Evolutionary conservation across 1,139 yeast species (phyloP).

Genomic region (Kazachstania sp.): DNA sequence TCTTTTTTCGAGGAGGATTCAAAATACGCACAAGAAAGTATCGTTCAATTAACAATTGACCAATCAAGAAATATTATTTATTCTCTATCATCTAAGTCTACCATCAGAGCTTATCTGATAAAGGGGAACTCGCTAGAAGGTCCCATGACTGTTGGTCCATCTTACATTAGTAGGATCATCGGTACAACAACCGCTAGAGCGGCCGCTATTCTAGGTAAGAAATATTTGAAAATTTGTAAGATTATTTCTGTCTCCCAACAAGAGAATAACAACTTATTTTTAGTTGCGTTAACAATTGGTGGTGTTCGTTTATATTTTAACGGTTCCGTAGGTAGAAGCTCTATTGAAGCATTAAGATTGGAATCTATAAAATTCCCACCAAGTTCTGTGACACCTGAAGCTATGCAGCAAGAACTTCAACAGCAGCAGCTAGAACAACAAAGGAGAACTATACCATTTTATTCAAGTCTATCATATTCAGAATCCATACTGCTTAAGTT

Average conservation of each 20-base stretch:
- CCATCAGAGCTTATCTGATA: constrained; percentile 71
- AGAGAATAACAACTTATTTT: constrained; percentile 64
- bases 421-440: constrained; percentile 37
- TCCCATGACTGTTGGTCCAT: constrained; percentile 32
- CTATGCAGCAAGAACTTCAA: constrained; percentile 38
- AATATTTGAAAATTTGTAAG: constrained; percentile 45
- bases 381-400: constrained; percentile 50
- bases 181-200: constrained; percentile 44
- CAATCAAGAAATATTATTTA: constrained; percentile 69
- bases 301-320: constrained; percentile 76
- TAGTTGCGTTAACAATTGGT: constrained; percentile 76
- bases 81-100: constrained; percentile 73
- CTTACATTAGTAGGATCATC: constrained; percentile 43
- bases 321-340: constrained; percentile 36
- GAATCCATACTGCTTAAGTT: constrained; percentile 31
- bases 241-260: constrained; percentile 52
- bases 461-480: constrained; percentile 23
- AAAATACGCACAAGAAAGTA: constrained; percentile 42
- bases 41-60: constrained; percentile 63
- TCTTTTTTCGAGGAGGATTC: constrained; percentile 31
- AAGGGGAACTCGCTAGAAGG: constrained; percentile 33
- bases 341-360: constrained; percentile 39
- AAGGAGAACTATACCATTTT: constrained; percentile 28
- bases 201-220: constrained; percentile 33
- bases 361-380: constrained; percentile 68